Percentiles rank a stretch among this genome's conserved stretches.
Evolutionary conservation across 2,329 filamentous ascomycete genomes (phyloP).

Genomic region (Phyllosticta paracitricarpa): DNA sequence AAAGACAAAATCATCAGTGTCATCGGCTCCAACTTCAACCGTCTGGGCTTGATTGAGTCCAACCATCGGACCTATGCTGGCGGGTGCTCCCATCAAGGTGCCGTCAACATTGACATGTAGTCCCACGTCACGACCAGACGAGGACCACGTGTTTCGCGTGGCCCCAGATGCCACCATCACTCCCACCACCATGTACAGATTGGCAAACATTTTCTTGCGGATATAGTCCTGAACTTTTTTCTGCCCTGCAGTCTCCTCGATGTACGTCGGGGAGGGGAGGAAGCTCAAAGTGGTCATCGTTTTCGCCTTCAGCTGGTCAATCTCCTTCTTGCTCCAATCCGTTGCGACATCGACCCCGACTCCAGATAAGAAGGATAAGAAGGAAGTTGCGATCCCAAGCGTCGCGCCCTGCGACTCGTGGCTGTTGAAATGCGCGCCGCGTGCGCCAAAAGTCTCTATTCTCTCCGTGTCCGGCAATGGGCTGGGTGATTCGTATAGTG

Average conservation of each 20-base stretch:
- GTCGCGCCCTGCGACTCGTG: neutral
- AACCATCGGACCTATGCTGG: neutral
- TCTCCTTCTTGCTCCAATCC: neutral
- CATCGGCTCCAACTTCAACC: neutral
- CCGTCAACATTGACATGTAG: neutral
- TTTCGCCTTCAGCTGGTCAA: neutral
- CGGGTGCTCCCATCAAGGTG: neutral
- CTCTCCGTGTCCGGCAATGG: neutral
- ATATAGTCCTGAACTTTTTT: neutral
- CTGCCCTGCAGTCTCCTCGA: neutral
- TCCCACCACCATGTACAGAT: conserved; percentile 1
- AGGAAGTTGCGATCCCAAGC: conserved; percentile 6
- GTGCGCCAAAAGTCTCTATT: neutral
- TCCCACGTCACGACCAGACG: neutral
- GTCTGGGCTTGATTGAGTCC: neutral
- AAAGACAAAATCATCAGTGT: conserved; percentile 6
- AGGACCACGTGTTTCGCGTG: neutral
- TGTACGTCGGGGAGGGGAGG: neutral
- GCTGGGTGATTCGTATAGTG: neutral
- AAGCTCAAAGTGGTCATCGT: conserved; percentile 4
- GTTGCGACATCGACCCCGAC: neutral
- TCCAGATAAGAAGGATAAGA: neutral
- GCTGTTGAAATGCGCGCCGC: neutral
- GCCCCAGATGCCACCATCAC: neutral
- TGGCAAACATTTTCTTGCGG: neutral